Evolutionary conservation across 2,329 filamentous ascomycete species (phyloP).

Genomic region (Chalara sp.): DNA sequence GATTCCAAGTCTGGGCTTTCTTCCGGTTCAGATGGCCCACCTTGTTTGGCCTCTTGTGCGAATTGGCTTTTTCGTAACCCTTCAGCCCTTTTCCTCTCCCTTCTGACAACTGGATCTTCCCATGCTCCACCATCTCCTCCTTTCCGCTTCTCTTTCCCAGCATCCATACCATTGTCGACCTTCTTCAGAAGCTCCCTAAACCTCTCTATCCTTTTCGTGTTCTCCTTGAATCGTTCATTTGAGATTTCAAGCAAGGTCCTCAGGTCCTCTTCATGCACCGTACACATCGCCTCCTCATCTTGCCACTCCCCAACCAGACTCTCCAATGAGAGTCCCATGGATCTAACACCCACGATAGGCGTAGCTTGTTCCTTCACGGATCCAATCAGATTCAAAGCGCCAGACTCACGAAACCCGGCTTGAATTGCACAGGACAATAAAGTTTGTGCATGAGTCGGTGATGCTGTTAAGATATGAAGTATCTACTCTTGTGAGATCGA

Average conservation of each 20-base stretch:
- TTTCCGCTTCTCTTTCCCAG: conserved; percentile 20
- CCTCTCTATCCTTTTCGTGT: conserved; percentile 58
- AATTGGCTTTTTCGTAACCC: conserved; percentile 43
- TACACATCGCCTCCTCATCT: conserved; percentile 33
- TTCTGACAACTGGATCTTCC: conserved; percentile 47
- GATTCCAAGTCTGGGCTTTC: conserved; percentile 1
- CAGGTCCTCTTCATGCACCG: conserved; percentile 64
- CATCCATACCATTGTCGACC: conserved; percentile 11
- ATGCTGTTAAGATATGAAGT: conserved; percentile 77
- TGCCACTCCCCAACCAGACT: conserved; percentile 62
- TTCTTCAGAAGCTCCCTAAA: conserved; percentile 43
- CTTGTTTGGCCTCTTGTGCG: conserved; percentile 2
- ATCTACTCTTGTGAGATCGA: conserved; percentile 49
- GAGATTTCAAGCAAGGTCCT: conserved; percentile 59
- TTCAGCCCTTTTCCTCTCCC: conserved; percentile 50
- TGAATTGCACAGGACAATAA: conserved; percentile 69
- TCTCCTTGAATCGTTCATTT: conserved; percentile 69
- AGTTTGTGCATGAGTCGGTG: conserved; percentile 64
- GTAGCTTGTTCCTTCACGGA: conserved; percentile 30
- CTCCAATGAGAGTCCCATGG: conserved; percentile 75
- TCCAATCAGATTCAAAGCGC: conserved; percentile 60
- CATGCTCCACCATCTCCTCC: conserved; percentile 35
- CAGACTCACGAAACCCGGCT: conserved; percentile 86
- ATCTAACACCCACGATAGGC: conserved; percentile 80
- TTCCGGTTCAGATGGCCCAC: background rate